Conservation (phyloP, 2,329 filamentous ascomycete genomes). For the Alternaria triticina region DNA sequence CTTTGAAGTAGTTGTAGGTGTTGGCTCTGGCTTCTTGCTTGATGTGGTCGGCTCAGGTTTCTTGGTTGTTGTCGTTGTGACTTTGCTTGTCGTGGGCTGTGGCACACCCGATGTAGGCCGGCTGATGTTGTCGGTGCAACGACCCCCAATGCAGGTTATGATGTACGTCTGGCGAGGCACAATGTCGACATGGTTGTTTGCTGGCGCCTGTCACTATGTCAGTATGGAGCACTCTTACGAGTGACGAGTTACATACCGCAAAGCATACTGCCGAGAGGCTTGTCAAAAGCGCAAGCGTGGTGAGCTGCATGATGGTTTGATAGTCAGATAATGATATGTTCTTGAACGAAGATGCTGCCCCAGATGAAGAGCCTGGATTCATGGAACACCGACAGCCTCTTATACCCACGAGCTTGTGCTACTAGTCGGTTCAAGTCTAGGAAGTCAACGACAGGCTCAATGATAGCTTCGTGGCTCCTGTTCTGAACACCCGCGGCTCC, state of each 20-base stretch:
- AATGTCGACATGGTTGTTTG: constrained; percentile 14
- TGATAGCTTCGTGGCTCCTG: background rate
- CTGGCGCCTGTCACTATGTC: constrained; percentile 21
- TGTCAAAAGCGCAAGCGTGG: constrained; percentile 16
- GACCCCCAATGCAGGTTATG: constrained; percentile 33
- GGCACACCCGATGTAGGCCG: constrained; percentile 7
- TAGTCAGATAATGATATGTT: background rate
- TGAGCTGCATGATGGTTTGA: constrained; percentile 26
- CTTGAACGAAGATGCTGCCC: background rate
- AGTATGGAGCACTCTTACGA: background rate
- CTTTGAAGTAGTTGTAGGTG: background rate
- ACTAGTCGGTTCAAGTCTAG: background rate
- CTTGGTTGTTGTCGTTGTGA: constrained; percentile 12
- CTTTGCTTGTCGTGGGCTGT: constrained; percentile 15
- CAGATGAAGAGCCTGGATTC: background rate
- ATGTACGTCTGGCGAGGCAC: constrained; percentile 37
- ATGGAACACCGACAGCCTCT: background rate
- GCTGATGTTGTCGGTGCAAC: constrained; percentile 18
- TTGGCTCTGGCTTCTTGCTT: constrained; percentile 8
- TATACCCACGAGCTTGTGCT: constrained; percentile 7
- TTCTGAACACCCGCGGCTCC: background rate
- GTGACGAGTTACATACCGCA: constrained; percentile 21
- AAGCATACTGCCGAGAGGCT: constrained; percentile 19
- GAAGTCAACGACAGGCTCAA: background rate
- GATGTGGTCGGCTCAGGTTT: constrained; percentile 14